Evolutionary conservation across 176 grass and related monocot genomes (phyloP).

Genomic region (Triticum monococcum): DNA sequence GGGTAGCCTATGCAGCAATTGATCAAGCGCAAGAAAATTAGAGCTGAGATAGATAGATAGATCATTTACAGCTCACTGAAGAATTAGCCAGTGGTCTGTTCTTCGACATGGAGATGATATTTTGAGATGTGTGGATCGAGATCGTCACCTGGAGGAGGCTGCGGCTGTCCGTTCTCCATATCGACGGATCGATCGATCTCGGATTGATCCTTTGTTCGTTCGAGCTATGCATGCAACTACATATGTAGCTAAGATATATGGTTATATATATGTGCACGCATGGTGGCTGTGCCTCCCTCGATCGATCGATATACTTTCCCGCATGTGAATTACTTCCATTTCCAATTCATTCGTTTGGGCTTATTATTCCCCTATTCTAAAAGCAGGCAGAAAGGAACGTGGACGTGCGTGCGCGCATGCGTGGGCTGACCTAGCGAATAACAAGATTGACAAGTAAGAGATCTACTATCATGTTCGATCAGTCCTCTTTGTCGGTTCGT

Average conservation of each 20-base stretch:
- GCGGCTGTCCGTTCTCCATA: slow-evolving; percentile 9
- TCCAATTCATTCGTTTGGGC: neutral
- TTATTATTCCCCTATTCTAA: neutral
- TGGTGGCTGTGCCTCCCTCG: neutral
- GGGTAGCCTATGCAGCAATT: neutral
- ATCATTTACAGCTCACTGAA: neutral
- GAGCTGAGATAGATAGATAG: neutral
- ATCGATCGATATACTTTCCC: neutral
- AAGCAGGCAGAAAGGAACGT: neutral
- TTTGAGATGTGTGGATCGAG: neutral
- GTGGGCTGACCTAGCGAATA: neutral
- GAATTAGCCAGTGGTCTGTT: neutral
- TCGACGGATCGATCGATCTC: neutral
- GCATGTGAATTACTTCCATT: neutral
- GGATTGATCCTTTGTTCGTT: neutral
- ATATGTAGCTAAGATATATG: neutral
- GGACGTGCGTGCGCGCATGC: neutral
- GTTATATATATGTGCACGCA: neutral
- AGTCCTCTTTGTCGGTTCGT: neutral
- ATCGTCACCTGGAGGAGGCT: slow-evolving; percentile 21
- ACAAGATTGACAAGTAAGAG: neutral
- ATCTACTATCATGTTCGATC: neutral
- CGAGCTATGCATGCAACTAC: neutral
- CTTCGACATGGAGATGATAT: neutral
- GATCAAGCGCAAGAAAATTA: neutral